Conservation (phyloP, 768 basidiomycete species). For the Agrocybe pediades region DNA sequence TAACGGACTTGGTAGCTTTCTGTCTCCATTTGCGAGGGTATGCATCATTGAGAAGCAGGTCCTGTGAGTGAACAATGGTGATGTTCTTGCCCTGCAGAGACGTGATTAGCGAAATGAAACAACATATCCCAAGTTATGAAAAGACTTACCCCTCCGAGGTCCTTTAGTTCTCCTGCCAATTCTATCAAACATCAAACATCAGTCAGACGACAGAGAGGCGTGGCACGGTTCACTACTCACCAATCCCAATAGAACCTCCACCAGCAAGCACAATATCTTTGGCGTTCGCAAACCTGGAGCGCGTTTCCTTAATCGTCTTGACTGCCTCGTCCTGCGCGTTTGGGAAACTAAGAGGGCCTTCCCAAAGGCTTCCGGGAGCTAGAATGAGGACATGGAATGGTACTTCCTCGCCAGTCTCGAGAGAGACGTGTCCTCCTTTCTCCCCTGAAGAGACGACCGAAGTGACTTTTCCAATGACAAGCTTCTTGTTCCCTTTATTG, state of each 20-base stretch:
- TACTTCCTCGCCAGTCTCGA: constrained; percentile 51
- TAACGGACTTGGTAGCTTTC: constrained; percentile 41
- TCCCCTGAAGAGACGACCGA: constrained; percentile 16
- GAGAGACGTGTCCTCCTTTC: constrained; percentile 35
- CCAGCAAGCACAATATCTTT: constrained; percentile 53
- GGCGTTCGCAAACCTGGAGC: constrained; percentile 35
- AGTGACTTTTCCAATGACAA: constrained; percentile 15
- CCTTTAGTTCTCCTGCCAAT: constrained; percentile 45
- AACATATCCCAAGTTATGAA: constrained; percentile 1
- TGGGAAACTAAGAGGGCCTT: constrained; percentile 49
- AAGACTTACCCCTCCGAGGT: constrained; percentile 36
- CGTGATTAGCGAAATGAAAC: background rate
- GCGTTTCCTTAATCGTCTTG: constrained; percentile 26
- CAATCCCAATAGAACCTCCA: constrained; percentile 57
- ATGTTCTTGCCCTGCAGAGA: constrained; percentile 44
- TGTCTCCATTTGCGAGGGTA: constrained; percentile 60
- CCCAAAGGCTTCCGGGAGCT: constrained; percentile 58
- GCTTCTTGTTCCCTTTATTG: constrained; percentile 12
- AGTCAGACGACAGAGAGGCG: too few relatives aligned
- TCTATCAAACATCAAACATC: too few relatives aligned
- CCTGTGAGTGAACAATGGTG: constrained; percentile 63
- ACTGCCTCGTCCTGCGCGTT: constrained; percentile 26
- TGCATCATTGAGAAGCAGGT: constrained; percentile 52
- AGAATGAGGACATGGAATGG: constrained; percentile 57
- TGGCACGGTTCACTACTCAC: constrained; percentile 30